Evolutionary conservation across 73 alveolate genomes (phyloP).

Genomic region (Durusdinium trenchii): DNA sequence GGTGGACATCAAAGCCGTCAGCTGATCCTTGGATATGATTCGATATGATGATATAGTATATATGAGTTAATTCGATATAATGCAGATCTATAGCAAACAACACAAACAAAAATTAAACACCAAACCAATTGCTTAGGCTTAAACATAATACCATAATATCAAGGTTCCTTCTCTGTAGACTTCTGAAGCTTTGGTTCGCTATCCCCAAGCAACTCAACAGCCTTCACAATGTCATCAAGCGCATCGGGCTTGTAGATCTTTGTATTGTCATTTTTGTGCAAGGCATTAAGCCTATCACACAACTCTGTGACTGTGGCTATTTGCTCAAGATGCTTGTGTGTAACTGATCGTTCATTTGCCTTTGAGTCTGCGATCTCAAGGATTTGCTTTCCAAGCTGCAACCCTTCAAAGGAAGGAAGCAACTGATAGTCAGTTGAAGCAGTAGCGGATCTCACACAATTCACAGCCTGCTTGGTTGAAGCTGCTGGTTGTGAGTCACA

Average conservation of each 20-base stretch:
- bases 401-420: background rate
- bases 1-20: background rate
- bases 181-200: background rate
- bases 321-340: conserved; percentile 3
- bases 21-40: background rate
- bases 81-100: background rate
- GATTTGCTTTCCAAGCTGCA: background rate
- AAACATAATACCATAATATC: background rate
- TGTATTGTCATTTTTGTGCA: no score
- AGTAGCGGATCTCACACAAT: background rate
- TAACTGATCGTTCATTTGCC: background rate
- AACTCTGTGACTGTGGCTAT: background rate
- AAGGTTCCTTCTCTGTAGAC: background rate
- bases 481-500: background rate
- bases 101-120: background rate
- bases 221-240: background rate
- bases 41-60: no score
- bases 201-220: background rate
- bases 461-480: background rate
- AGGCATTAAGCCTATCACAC: background rate
- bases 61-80: no score
- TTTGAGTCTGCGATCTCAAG: background rate
- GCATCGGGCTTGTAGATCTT: background rate
- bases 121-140: background rate
- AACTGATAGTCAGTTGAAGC: background rate